Conservation (phyloP, 768 basidiomycete genomes). For the Serendipita sp. region DNA sequence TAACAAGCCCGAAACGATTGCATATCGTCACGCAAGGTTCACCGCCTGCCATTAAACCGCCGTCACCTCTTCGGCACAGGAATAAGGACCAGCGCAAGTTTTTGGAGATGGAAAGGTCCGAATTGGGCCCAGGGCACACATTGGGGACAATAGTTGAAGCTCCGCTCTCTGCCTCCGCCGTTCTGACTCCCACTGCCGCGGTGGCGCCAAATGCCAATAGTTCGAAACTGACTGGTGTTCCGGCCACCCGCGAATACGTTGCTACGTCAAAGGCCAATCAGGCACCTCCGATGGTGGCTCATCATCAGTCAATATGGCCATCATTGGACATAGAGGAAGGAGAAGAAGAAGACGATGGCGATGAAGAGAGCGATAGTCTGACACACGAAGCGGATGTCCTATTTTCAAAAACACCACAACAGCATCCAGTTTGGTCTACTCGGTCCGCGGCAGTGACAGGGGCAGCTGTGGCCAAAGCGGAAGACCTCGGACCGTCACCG, state of each 20-base stretch:
- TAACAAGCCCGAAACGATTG: not conserved
- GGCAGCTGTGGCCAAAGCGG: too few species aligned
- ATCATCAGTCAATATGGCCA: constrained; percentile 3
- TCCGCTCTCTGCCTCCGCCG: not conserved
- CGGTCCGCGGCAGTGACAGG: not conserved
- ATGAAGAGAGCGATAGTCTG: not conserved
- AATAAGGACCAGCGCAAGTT: not conserved
- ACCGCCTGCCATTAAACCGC: constrained; percentile 3
- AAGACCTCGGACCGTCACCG: not conserved
- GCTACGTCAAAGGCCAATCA: not conserved
- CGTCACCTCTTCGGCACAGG: not conserved
- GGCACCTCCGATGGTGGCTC: not conserved
- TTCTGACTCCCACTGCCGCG: not conserved
- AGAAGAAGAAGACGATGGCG: not conserved
- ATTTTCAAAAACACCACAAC: not conserved
- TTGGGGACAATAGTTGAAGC: not conserved
- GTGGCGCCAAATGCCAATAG: too few species aligned
- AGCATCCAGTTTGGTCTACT: not conserved
- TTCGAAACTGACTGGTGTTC: too few species aligned
- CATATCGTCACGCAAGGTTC: not conserved
- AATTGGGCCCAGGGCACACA: not conserved
- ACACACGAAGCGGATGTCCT: not conserved
- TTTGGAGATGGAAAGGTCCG: not conserved
- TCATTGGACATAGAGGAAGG: not conserved
- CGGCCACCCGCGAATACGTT: too few species aligned